Percentiles rank a stretch among this genome's conserved stretches.
Conservation (phyloP, 805 yeast genomes). For the Naumovozyma castellii region DNA sequence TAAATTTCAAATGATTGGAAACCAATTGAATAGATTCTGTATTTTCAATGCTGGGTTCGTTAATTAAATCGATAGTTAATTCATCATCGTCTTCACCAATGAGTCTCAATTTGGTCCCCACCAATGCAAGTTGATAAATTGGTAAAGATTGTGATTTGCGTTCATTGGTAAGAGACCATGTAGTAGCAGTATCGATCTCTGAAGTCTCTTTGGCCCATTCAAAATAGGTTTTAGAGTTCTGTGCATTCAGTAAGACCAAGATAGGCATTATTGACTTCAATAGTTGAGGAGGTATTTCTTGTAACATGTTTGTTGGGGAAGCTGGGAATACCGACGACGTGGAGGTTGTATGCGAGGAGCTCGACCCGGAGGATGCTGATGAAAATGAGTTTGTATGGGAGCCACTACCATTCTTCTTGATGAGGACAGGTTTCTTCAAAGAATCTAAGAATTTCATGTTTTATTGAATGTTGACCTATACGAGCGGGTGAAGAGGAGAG, state of each 20-base stretch:
- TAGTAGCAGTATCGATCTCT: neutral
- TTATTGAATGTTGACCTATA: no score
- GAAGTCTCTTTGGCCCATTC: slow-evolving; percentile 2
- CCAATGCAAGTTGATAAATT: neutral
- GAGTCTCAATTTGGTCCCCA: neutral
- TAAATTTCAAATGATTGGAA: slow-evolving; percentile 1
- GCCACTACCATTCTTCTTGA: slow-evolving; percentile 1
- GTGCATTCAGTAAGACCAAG: slow-evolving; percentile 11
- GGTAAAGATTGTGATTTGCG: neutral
- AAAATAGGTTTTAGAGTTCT: slow-evolving; percentile 10
- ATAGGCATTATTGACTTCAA: slow-evolving; percentile 8
- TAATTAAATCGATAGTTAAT: neutral
- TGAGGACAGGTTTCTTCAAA: slow-evolving; percentile 7
- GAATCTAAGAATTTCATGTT: slow-evolving; percentile 6
- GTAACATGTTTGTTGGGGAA: slow-evolving; percentile 4
- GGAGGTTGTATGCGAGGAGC: neutral
- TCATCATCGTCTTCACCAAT: neutral
- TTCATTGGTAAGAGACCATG: neutral
- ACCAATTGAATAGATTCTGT: neutral
- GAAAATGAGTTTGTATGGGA: neutral
- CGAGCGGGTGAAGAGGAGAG: no score
- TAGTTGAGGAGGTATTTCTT: slow-evolving; percentile 9
- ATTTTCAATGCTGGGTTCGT: neutral
- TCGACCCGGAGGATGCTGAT: neutral
- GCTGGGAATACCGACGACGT: slow-evolving; percentile 2